Evolutionary conservation across 192 early-diverging fungal species (phyloP).

Genomic region (Dispira parvispora): DNA sequence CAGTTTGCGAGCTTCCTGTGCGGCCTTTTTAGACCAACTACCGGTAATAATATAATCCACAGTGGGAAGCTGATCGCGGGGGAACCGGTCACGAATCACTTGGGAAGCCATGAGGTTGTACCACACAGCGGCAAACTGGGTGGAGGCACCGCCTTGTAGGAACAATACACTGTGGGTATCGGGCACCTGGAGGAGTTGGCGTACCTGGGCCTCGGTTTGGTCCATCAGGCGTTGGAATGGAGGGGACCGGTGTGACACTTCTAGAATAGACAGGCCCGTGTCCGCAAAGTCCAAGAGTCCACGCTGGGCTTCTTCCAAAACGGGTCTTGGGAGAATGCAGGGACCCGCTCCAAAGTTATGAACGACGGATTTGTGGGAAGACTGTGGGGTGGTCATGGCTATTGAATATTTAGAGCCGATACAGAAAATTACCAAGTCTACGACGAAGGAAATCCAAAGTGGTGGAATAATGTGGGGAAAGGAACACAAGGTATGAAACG

Average conservation of each 20-base stretch:
- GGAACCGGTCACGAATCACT: slow-evolving; percentile 20
- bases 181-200: slow-evolving; percentile 59
- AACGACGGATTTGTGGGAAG: slow-evolving; percentile 14
- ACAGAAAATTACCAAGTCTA: no score
- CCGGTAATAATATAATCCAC: slow-evolving; percentile 88
- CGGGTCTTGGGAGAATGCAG: slow-evolving; percentile 64
- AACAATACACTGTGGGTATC: slow-evolving; percentile 82
- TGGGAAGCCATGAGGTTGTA: slow-evolving; percentile 71
- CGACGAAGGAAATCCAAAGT: no score
- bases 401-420: no score
- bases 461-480: no score
- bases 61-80: slow-evolving; percentile 19
- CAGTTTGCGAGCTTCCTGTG: slow-evolving; percentile 63
- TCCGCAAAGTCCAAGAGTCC: slow-evolving; percentile 71
- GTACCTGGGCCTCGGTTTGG: slow-evolving; percentile 55
- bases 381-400: no score
- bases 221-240: slow-evolving; percentile 61
- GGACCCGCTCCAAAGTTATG: slow-evolving; percentile 87
- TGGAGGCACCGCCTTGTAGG: slow-evolving; percentile 89
- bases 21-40: slow-evolving; percentile 76
- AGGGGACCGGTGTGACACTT: slow-evolving; percentile 85
- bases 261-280: slow-evolving; percentile 83
- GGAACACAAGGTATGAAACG: no score
- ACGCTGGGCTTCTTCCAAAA: slow-evolving; percentile 66
- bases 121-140: slow-evolving; percentile 78